Evolutionary conservation across 2,329 filamentous ascomycete species (phyloP).

Genomic region (Monilinia fructicola): DNA sequence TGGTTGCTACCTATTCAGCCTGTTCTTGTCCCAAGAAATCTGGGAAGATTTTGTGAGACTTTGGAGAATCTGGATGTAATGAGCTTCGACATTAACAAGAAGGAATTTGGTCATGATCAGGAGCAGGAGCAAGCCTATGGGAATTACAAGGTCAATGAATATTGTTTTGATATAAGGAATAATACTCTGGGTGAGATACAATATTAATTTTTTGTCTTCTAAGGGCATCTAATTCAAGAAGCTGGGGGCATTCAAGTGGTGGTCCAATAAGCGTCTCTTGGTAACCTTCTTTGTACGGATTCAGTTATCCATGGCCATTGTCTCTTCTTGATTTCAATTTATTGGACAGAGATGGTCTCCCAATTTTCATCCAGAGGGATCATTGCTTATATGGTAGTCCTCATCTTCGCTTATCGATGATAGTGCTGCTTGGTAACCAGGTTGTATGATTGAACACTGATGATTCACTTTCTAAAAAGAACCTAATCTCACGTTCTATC

Average conservation of each 20-base stretch:
- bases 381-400: background rate
- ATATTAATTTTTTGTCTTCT: background rate
- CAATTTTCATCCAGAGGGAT: background rate
- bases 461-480: background rate
- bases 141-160: background rate
- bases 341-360: background rate
- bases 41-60: background rate
- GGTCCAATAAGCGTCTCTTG: background rate
- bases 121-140: background rate
- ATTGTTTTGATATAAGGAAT: background rate
- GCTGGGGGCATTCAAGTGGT: background rate
- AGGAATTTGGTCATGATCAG: background rate
- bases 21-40: background rate
- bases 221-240: too few relatives aligned
- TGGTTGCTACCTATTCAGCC: background rate
- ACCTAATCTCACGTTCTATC: background rate
- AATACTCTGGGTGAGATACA: background rate
- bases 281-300: too few relatives aligned
- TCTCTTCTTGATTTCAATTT: background rate
- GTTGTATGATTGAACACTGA: background rate
- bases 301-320: background rate
- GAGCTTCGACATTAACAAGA: background rate
- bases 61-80: background rate
- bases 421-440: background rate
- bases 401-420: background rate